Conservation (phyloP, 2,329 filamentous ascomycete genomes). For the Cercospora berteroae region DNA sequence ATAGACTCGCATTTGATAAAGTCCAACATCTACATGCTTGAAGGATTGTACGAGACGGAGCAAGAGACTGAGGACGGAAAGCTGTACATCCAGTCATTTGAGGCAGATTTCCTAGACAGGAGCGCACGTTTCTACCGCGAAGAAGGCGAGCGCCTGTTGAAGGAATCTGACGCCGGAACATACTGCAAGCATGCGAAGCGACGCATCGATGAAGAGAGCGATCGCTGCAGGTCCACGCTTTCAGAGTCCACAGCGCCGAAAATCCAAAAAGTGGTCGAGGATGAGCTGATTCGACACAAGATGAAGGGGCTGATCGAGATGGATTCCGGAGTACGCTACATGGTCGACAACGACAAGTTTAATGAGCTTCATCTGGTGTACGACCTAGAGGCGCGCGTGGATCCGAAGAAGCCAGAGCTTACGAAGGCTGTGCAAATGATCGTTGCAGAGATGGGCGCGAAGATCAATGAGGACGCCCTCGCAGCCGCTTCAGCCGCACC, state of each 20-base stretch:
- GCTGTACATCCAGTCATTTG: constrained; percentile 80
- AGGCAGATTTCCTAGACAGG: constrained; percentile 69
- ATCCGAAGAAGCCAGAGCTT: constrained; percentile 68
- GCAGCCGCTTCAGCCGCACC: constrained; percentile 55
- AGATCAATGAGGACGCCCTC: constrained; percentile 70
- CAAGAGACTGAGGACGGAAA: constrained; percentile 75
- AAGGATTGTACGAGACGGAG: constrained; percentile 78
- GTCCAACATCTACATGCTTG: constrained; percentile 84
- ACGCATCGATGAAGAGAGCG: constrained; percentile 75
- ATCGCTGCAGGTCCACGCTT: constrained; percentile 79
- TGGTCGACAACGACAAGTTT: constrained; percentile 85
- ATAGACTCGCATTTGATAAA: constrained; percentile 82
- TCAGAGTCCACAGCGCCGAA: constrained; percentile 69
- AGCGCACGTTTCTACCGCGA: constrained; percentile 71
- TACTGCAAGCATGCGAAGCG: constrained; percentile 76
- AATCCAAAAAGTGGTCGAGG: constrained; percentile 74
- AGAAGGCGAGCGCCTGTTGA: constrained; percentile 73
- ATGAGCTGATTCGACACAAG: constrained; percentile 73
- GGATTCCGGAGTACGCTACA: constrained; percentile 80
- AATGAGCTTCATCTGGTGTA: constrained; percentile 81
- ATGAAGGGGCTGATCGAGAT: constrained; percentile 79
- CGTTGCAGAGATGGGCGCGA: constrained; percentile 74
- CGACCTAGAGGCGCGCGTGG: constrained; percentile 72
- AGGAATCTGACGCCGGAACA: constrained; percentile 73
- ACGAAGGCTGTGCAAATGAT: constrained; percentile 69